These are phyloP conservation scores for Phytophthora sansomeana DNA, from an alignment of 352 stramenopile species.

Conservation along the genomic window DNA sequence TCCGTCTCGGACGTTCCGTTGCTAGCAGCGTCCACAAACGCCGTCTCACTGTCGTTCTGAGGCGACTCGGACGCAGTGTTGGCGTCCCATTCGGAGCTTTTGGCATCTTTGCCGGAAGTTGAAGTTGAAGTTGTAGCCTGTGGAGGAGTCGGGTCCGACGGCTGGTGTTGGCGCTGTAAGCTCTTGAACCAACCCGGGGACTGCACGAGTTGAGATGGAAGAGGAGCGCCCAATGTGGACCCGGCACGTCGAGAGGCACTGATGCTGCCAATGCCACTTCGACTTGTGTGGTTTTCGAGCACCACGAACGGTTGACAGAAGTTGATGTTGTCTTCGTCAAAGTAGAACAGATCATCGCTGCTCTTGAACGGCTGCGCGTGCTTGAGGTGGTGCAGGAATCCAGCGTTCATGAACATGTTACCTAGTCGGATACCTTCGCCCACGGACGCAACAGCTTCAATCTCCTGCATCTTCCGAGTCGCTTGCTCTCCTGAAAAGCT, in stretches of 20 bases:
- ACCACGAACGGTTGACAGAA: constrained; percentile 47
- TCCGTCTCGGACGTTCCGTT: constrained; percentile 30
- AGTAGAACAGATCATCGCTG: constrained; percentile 51
- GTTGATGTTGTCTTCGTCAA: constrained; percentile 53
- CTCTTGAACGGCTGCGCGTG: constrained; percentile 54
- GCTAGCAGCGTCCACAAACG: constrained; percentile 33
- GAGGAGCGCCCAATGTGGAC: constrained; percentile 32
- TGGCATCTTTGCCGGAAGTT: constrained; percentile 7
- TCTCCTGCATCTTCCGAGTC: constrained; percentile 48
- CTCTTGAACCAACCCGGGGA: constrained; percentile 44
- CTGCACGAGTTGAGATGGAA: constrained; percentile 44
- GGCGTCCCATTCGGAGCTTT: constrained; percentile 20
- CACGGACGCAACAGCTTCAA: constrained; percentile 45
- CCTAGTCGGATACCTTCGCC: constrained; percentile 56
- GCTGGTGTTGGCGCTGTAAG: constrained; percentile 33
- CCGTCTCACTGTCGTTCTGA: constrained; percentile 21
- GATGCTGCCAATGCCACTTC: constrained; percentile 11
- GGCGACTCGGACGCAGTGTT: constrained; percentile 25
- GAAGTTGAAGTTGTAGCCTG: constrained; percentile 19
- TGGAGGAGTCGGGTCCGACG: constrained; percentile 22
- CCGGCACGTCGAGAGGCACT: constrained; percentile 22
- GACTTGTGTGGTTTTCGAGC: constrained; percentile 35
- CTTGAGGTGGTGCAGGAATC: constrained; percentile 62
- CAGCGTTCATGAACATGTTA: constrained; percentile 68
- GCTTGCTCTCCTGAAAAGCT: constrained; percentile 40